These are phyloP conservation scores for Hibiscus syriacus DNA, from an alignment of 345 rosid genomes.

Conservation along the genomic window DNA sequence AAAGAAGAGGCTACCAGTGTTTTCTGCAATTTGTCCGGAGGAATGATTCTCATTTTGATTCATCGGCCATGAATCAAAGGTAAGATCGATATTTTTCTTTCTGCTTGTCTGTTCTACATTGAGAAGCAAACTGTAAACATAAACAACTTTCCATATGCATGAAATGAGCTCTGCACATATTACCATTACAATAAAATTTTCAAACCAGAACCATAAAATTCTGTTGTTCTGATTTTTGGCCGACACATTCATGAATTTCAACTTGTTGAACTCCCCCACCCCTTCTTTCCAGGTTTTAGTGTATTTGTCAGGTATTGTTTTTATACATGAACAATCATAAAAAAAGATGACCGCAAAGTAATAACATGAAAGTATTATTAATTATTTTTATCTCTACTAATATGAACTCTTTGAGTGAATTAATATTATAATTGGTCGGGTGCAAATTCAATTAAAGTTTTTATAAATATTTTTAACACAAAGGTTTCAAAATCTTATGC, in stretches of 20 bases:
- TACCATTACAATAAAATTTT: neutral
- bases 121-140: neutral
- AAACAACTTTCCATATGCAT: neutral
- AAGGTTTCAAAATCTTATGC: too few species aligned
- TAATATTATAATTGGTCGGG: too few species aligned
- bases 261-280: too few species aligned
- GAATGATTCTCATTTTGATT: neutral
- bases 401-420: too few species aligned
- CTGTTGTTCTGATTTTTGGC: neutral
- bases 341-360: too few species aligned
- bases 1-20: slow-evolving; percentile 37
- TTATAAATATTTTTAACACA: too few species aligned
- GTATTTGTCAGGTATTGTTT: too few species aligned
- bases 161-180: neutral
- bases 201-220: neutral
- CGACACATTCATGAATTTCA: neutral
- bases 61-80: neutral
- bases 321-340: too few species aligned
- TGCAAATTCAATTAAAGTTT: too few species aligned
- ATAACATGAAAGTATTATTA: too few species aligned
- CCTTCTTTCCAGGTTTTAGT: neutral
- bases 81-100: neutral
- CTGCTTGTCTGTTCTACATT: neutral
- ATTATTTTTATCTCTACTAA: neutral
- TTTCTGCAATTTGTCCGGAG: slow-evolving; percentile 26